Conservation (phyloP, 495 filamentous ascomycete genomes). For the Pyrenula aspistea region DNA sequence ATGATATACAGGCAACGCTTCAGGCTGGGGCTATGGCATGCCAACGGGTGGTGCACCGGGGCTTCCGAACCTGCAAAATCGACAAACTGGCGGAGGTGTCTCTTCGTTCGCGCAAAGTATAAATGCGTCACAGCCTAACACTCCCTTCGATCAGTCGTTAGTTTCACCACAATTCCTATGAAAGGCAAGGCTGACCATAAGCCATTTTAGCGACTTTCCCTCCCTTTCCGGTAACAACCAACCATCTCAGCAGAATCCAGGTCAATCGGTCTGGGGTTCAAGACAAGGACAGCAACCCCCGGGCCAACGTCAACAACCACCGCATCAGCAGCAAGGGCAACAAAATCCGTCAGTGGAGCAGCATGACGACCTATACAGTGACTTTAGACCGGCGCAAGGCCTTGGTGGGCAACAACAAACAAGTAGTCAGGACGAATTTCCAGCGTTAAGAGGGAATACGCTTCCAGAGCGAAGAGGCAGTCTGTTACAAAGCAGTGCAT, state of each 20-base stretch:
- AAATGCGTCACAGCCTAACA: conserved; percentile 60
- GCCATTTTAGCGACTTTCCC: conserved; percentile 60
- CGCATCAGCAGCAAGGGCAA: conserved; percentile 47
- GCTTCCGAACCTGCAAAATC: conserved; percentile 45
- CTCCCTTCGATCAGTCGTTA: conserved; percentile 73
- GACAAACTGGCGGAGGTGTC: conserved; percentile 43
- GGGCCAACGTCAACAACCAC: conserved; percentile 54
- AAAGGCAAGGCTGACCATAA: conserved; percentile 9
- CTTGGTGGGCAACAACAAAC: conserved; percentile 44
- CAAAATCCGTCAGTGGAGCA: conserved; percentile 3
- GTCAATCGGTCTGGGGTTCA: conserved; percentile 57
- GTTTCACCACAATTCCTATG: conserved; percentile 20
- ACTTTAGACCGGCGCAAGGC: background rate
- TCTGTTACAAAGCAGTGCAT: conserved; percentile 54
- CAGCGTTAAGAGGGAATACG: conserved; percentile 60
- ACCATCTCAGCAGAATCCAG: conserved; percentile 46
- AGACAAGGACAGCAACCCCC: conserved; percentile 45
- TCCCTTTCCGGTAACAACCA: conserved; percentile 63
- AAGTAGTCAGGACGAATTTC: conserved; percentile 70
- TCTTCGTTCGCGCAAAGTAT: conserved; percentile 76
- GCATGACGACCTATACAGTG: conserved; percentile 14
- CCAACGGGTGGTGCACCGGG: conserved; percentile 57
- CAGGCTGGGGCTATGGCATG: conserved; percentile 66
- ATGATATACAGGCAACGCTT: conserved; percentile 43
- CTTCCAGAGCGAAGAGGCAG: conserved; percentile 53